Evolutionary conservation across 352 stramenopile species (phyloP), one percentile per base, ranked within the genome.

Genomic region (Phytophthora cryptogea): DNA sequence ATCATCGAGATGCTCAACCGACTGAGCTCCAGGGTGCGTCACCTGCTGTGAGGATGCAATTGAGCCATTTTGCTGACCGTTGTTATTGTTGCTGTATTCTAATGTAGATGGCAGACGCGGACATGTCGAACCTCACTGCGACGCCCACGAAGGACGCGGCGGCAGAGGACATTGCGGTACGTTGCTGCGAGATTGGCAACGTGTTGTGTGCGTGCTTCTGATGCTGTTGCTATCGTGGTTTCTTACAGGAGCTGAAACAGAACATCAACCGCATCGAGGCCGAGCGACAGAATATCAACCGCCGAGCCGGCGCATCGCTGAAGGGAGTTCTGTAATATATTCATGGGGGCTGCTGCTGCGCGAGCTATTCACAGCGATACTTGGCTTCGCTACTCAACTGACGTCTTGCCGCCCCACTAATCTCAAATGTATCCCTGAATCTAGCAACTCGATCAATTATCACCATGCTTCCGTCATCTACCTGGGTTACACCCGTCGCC

Each of bases 1-100:
- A 90, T 92, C 40, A 70, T 95, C 9, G 86, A 95, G 59, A 91
- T 95, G 82, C 86, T 95, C 62, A 95, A 95, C 51, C 82, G 86
- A 10, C 66, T 95, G 40, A 94, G 83, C 68, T 90, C 83, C 10
- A 83, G 84, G 48, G 86, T 94, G 54, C 41, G 72, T 59, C 1
- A 26, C 3, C 13, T 27, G 27, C 6, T 44, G 45, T 27, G 41
- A 9, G 47, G 30, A 13, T 7, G n/a, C 13, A 26, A 33, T 31
- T 13, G 5, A 54, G 9, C 28, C 39, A 23, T 33, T 9, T 58
- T 16, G 47, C n/a, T 40, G 5, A 11, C 16, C 50, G 36, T 32
- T 66, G 14, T 16, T 45, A 4, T 16, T 27, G 11, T 7, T 5
- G 16, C 4, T 35, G 2, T 23, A 1, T 23, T n/a, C n/a, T 54